These are phyloP conservation scores for Ogataea thermomethanolica DNA, from an alignment of 805 yeast genomes.

Conservation along the genomic window DNA sequence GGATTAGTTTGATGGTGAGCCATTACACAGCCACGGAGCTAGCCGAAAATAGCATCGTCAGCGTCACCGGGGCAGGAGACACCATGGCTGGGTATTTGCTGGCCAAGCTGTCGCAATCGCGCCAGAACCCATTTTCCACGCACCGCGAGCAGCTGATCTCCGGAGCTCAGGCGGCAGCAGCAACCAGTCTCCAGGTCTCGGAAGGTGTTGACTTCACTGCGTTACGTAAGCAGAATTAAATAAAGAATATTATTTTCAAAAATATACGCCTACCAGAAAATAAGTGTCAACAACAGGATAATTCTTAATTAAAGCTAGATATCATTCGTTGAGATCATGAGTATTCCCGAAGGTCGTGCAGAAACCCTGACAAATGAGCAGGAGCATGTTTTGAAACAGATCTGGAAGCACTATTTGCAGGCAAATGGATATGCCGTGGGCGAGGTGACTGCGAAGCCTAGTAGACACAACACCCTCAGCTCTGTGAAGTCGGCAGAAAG, in stretches of 20 bases:
- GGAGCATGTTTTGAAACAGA: slow-evolving; percentile 62
- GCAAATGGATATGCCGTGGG: slow-evolving; percentile 48
- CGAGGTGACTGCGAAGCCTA: slow-evolving; percentile 9
- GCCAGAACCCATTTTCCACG: background rate
- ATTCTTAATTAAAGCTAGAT: background rate
- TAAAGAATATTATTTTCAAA: background rate
- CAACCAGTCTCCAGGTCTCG: slow-evolving; percentile 21
- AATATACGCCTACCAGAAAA: slow-evolving; percentile 1
- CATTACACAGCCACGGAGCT: slow-evolving; percentile 44
- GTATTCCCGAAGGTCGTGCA: slow-evolving; percentile 39
- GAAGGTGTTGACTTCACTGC: slow-evolving; percentile 25
- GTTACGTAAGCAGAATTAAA: slow-evolving; percentile 5
- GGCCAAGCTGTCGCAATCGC: slow-evolving; percentile 34
- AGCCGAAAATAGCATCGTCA: slow-evolving; percentile 40
- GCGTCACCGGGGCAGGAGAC: slow-evolving; percentile 91
- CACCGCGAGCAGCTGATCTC: slow-evolving; percentile 15
- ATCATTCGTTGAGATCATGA: background rate
- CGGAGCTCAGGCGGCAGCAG: slow-evolving; percentile 28
- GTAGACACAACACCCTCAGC: slow-evolving; percentile 24
- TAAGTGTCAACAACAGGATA: background rate
- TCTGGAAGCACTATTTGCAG: slow-evolving; percentile 64
- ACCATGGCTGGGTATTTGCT: slow-evolving; percentile 65
- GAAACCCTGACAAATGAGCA: slow-evolving; percentile 50
- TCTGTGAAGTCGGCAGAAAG: slow-evolving; percentile 27
- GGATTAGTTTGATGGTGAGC: slow-evolving; percentile 57